Evolutionary conservation across 768 basidiomycete genomes (phyloP).

Genomic region (Suillus paluster): DNA sequence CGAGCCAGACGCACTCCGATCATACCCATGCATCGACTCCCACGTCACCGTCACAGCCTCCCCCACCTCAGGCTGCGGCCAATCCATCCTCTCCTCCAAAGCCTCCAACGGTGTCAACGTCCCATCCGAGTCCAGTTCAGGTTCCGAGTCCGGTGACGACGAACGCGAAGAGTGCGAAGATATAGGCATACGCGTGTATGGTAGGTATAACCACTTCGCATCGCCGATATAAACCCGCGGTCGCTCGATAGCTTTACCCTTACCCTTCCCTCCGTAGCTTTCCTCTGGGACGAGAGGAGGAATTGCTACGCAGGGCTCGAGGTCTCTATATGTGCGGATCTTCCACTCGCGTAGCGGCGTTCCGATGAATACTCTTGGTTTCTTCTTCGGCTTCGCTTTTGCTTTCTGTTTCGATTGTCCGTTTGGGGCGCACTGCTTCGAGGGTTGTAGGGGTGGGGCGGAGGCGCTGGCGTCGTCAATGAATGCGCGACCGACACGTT

Average conservation of each 20-base stretch:
- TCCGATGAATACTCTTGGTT: conserved; percentile 31
- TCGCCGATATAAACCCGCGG: conserved; percentile 27
- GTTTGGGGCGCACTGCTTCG: neutral
- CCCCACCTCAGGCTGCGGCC: conserved; percentile 38
- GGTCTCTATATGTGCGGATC: conserved; percentile 23
- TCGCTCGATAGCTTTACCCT: conserved; percentile 5
- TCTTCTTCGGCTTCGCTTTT: conserved; percentile 4
- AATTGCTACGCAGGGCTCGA: conserved; percentile 19
- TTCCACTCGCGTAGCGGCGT: conserved; percentile 27
- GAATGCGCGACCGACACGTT: conserved; percentile 32
- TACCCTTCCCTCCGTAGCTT: neutral
- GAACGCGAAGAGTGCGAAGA: conserved; percentile 10
- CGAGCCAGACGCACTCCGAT: conserved; percentile 1
- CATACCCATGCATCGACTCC: conserved; percentile 17
- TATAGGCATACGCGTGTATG: conserved; percentile 26
- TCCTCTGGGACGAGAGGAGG: neutral
- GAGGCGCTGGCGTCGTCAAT: neutral
- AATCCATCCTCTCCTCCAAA: conserved; percentile 15
- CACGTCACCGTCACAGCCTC: conserved; percentile 28
- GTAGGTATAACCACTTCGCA: conserved; percentile 17
- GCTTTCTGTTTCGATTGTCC: neutral
- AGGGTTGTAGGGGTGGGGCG: neutral
- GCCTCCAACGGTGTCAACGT: conserved; percentile 16
- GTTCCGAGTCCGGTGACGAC: conserved; percentile 14
- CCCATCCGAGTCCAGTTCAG: conserved; percentile 15